A percentile compares a stretch with the other conserved stretches of the same genome.
phyloP scores from a whole-genome alignment of 805 yeast species.

The Sugiyamaella qingdaonensis region DNA sequence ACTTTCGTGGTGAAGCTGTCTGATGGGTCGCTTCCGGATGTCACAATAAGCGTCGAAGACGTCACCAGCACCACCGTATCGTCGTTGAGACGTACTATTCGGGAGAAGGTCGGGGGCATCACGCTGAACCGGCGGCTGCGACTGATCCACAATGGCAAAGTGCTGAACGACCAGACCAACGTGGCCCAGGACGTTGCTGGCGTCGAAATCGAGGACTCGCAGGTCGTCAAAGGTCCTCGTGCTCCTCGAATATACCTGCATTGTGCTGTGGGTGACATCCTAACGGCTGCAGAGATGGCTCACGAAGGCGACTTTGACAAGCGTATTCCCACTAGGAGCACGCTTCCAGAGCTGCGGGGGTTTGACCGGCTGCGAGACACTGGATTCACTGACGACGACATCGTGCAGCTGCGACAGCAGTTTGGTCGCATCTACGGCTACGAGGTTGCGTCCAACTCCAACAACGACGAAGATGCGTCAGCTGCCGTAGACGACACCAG shows the following conservation, averaged over 20 bases:
- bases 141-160: constrained; percentile 65
- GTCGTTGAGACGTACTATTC: constrained; percentile 41
- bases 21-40: constrained; percentile 39
- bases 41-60: constrained; percentile 35
- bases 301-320: constrained; percentile 57
- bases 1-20: constrained; percentile 44
- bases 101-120: constrained; percentile 34
- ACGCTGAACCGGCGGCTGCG: constrained; percentile 49
- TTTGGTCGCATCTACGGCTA: constrained; percentile 64
- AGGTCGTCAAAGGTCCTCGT: constrained; percentile 5
- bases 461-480: background rate
- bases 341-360: constrained; percentile 71
- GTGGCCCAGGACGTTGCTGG: constrained; percentile 48
- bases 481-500: constrained; percentile 4
- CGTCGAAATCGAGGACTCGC: constrained; percentile 10
- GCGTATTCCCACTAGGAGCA: constrained; percentile 46
- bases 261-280: constrained; percentile 69
- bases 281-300: constrained; percentile 51
- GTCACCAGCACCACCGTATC: constrained; percentile 36
- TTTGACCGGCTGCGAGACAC: constrained; percentile 79
- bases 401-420: constrained; percentile 66
- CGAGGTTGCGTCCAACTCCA: constrained; percentile 9
- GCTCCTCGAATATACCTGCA: constrained; percentile 54
- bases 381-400: constrained; percentile 78
- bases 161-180: constrained; percentile 53